phyloP scores from a whole-genome alignment of 768 basidiomycete genomes.

The Tylopilus felleus region DNA sequence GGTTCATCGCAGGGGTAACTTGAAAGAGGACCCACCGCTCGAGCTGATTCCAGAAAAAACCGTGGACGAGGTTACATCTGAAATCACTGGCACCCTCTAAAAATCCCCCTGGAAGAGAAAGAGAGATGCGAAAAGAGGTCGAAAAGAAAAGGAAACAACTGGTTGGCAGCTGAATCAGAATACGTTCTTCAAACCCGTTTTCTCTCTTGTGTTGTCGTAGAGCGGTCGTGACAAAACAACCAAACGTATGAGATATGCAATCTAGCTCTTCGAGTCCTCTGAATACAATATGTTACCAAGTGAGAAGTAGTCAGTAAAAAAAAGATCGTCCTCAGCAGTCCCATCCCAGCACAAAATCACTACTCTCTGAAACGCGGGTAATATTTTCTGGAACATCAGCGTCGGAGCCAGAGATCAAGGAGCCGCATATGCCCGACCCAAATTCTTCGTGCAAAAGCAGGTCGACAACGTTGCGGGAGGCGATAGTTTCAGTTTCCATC shows the following conservation, averaged over 20 bases:
- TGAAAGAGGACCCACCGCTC: slow-evolving; percentile 13
- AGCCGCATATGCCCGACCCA: slow-evolving; percentile 64
- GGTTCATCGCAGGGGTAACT: neutral
- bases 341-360: slow-evolving; percentile 66
- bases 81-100: neutral
- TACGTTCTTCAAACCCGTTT: neutral
- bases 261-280: neutral
- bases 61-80: neutral
- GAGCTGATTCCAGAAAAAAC: slow-evolving; percentile 18
- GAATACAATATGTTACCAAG: neutral
- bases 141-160: neutral
- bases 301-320: neutral
- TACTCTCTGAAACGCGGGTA: slow-evolving; percentile 16
- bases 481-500: slow-evolving; percentile 91
- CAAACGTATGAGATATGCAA: neutral
- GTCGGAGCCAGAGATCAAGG: slow-evolving; percentile 31
- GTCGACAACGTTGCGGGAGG: slow-evolving; percentile 81
- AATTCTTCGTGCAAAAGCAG: slow-evolving; percentile 73
- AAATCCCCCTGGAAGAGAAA: neutral
- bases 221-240: neutral
- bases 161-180: neutral
- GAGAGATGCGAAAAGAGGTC: neutral
- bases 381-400: slow-evolving; percentile 8
- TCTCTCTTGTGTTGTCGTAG: neutral
- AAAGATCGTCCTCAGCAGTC: slow-evolving; percentile 50